Base-by-base conservation (phyloP, 2,329 filamentous ascomycete genomes). In the Aspergillus novoparasiticus region DNA sequence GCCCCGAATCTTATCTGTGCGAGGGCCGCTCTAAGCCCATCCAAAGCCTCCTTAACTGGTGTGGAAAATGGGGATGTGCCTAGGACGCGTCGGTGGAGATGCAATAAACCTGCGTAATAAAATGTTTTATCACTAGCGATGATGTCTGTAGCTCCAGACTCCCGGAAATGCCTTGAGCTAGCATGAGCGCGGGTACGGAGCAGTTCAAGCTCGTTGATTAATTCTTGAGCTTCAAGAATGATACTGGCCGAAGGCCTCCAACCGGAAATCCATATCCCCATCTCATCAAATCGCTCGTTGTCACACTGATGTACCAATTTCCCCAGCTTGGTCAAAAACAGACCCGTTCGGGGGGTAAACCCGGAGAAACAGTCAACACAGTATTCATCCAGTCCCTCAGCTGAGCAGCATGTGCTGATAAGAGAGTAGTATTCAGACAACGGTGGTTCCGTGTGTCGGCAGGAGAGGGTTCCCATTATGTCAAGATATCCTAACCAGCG, bases 401-500 rank as follows among this genome's bases (percentile, higher is more conserved):
- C 72, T 5, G 82, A 81, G 62, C 84, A 84, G 64, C 86, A 84
- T 12, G 83, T 75, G 39, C 65, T 73, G 16, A 77, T 30, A 23
- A 76, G 65, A 3, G 76, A 76, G 71, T 76, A 86, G 76, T 80
- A 87, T 73, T 82, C 79, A 60, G 80, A 82, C 10, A 87, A 79
- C 0, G 86, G 84, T 26, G 82, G 82, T 39, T 83, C 83, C 39
- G 81, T 81, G 56, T 80, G 81, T 11, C 85, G 85, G 19, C 90
- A 90, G 60, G 80, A 81, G 81, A 96, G 81, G 48, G 87, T 89
- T 28, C 91, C 92, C 60, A 95, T 81, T 1, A 95, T 88, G 72
- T 95, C 92, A 23, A 96, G 84, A 76, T 95, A 95, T 1, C 90
- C 90, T 67, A 95, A 90, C 92, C 92, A 96, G 63, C 90, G 87